Percentiles rank a stretch among this genome's conserved stretches.
Conservation (phyloP, 1,139 yeast genomes). For the Saccharomyces hybrid region DNA sequence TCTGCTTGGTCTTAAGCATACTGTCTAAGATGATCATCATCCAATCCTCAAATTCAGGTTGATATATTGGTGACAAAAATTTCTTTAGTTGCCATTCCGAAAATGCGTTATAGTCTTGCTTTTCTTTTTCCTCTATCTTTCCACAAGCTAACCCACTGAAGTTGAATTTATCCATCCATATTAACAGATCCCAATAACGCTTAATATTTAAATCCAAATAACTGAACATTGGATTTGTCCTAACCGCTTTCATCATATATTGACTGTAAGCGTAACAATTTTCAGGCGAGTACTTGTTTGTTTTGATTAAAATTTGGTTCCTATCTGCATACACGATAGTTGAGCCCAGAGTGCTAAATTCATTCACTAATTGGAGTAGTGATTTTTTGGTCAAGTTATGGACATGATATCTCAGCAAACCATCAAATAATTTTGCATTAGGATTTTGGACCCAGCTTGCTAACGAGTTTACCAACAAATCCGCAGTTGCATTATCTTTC, state of each 20-base stretch:
- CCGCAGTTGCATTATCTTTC: conserved; percentile 63
- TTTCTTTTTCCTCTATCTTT: conserved; percentile 49
- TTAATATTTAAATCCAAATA: conserved; percentile 68
- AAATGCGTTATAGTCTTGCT: conserved; percentile 50
- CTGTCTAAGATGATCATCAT: conserved; percentile 66
- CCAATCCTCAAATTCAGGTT: conserved; percentile 85
- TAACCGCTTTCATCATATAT: conserved; percentile 68
- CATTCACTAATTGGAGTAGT: conserved; percentile 70
- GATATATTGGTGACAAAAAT: conserved; percentile 67
- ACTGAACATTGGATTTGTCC: conserved; percentile 75
- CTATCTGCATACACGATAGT: conserved; percentile 74
- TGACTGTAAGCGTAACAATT: conserved; percentile 93
- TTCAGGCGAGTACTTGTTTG: conserved; percentile 72
- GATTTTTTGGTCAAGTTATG: conserved; percentile 83
- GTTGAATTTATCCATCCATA: conserved; percentile 93
- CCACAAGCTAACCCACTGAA: conserved; percentile 76
- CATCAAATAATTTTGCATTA: conserved; percentile 66
- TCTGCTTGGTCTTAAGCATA: conserved; percentile 49
- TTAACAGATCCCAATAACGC: conserved; percentile 80
- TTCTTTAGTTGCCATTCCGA: conserved; percentile 77
- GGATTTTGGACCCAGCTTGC: conserved; percentile 83
- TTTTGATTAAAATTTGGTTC: conserved; percentile 63
- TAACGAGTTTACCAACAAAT: conserved; percentile 73
- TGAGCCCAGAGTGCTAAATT: conserved; percentile 72
- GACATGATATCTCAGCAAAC: conserved; percentile 74